These are phyloP conservation scores for Mycena kentingensis DNA, from an alignment of 768 basidiomycete genomes.

Conservation along the genomic window DNA sequence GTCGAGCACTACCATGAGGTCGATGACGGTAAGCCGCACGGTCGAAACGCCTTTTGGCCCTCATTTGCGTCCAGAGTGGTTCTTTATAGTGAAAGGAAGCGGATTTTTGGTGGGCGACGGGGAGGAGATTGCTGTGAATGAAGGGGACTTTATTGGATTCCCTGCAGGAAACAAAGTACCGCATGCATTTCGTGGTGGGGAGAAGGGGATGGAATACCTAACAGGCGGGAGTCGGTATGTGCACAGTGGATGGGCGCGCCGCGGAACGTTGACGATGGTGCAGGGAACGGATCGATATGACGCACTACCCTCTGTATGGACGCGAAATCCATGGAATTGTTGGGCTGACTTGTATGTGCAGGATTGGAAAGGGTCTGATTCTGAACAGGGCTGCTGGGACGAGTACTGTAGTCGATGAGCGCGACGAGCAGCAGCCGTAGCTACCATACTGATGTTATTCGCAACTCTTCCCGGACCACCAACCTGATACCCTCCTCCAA, in stretches of 20 bases:
- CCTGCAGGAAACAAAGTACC: constrained; percentile 4
- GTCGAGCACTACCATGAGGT: constrained; percentile 21
- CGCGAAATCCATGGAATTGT: no score
- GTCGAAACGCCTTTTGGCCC: background rate
- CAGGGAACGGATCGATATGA: constrained; percentile 12
- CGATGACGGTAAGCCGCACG: constrained; percentile 5
- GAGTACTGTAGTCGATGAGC: background rate
- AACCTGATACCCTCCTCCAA: constrained; percentile 2
- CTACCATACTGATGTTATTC: background rate
- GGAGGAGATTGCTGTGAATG: constrained; percentile 8
- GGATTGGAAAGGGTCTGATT: constrained; percentile 7
- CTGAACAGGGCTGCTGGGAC: constrained; percentile 3
- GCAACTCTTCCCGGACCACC: constrained; percentile 1
- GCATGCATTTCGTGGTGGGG: constrained; percentile 15
- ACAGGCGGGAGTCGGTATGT: constrained; percentile 13
- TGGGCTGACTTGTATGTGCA: background rate
- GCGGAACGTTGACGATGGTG: background rate
- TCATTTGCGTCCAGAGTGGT: constrained; percentile 13
- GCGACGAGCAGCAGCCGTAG: background rate
- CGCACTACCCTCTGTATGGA: constrained; percentile 15
- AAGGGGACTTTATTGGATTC: constrained; percentile 20
- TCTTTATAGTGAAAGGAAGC: constrained; percentile 15
- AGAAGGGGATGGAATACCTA: constrained; percentile 15
- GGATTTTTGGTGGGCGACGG: constrained; percentile 17
- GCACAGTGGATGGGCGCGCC: background rate